Evolutionary conservation across 371 early-diverging fungal species (phyloP), one percentile per base, ranked within the genome.

Genomic region (Smittium culicis): DNA sequence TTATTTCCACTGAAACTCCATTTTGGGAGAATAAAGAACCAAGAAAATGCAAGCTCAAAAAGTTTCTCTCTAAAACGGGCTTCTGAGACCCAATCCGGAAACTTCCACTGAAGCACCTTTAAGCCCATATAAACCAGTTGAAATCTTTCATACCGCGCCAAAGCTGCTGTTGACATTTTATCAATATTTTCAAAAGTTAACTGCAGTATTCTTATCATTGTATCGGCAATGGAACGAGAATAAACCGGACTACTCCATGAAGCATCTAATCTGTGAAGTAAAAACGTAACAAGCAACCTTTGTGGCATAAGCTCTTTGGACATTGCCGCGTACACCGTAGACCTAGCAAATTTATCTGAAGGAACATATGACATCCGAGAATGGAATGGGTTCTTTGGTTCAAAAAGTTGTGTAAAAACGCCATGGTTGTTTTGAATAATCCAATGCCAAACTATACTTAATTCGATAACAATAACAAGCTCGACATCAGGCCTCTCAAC

Each of bases 361-460:
- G 95, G 92, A 1, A 88, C 83, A 73, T 96, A 95, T 24, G 89
- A 87, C 92, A 96, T 93, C 67, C 85, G 86, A 66, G 82, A 81
- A 14, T 84, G 83, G 77, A 96, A 95, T 1, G 95, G 94, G 71
- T 88, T 86, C 54, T 80, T 80, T 5, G 86, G 75, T 66, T 86
- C 82, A 61, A 72, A 74, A 32, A 70, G 70, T 33, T 69, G 67
- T 32, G 73, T 70, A 67, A 89, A 91, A 34, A 91, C 65, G 1
- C 97, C 97, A 65, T 86, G 86, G 34, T 85, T 79, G 56, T 88
- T 81, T 54, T 83, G 77, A 28, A 86, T 81, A n/a, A 88, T 83
- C 83, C 87, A 88, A 30, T 83, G 83, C 97, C 97, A 96, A 31
- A 87, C 83, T 14, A 83, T 78, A 1, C 88, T 73, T 35, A 96